Evolutionary conservation across 2,329 filamentous ascomycete species (phyloP).

Genomic region (Pseudogymnoascus sp.): DNA sequence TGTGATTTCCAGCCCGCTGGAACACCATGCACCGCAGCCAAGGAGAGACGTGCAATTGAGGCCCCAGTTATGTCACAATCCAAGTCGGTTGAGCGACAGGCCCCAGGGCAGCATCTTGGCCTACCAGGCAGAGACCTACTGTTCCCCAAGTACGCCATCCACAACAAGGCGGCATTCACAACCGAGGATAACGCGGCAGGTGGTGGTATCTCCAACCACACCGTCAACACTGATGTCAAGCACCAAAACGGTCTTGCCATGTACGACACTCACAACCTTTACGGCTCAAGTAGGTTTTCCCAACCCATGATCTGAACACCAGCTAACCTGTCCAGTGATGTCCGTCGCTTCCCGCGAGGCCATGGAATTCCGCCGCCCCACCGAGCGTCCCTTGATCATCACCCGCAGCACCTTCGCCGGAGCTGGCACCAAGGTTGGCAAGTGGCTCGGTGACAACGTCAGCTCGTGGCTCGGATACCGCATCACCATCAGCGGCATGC

Average conservation of each 20-base stretch:
- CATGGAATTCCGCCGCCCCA: constrained; percentile 58
- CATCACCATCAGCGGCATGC: constrained; percentile 48
- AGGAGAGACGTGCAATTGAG: constrained; percentile 19
- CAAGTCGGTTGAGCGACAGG: constrained; percentile 14
- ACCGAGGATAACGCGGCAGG: constrained; percentile 36
- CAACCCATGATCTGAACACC: constrained; percentile 2
- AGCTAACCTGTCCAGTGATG: constrained; percentile 48
- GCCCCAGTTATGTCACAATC: neutral
- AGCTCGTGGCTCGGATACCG: constrained; percentile 53
- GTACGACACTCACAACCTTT: constrained; percentile 73
- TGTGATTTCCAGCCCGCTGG: constrained; percentile 55
- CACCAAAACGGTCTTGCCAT: constrained; percentile 60
- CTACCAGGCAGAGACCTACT: constrained; percentile 57
- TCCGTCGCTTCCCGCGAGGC: constrained; percentile 54
- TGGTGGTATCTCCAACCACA: constrained; percentile 47
- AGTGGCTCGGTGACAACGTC: constrained; percentile 55
- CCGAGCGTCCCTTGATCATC: constrained; percentile 60
- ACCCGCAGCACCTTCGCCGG: constrained; percentile 71
- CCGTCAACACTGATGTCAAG: constrained; percentile 59
- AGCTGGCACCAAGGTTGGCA: constrained; percentile 54
- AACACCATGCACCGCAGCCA: constrained; percentile 29
- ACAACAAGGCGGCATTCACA: constrained; percentile 49
- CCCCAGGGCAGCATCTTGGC: constrained; percentile 42
- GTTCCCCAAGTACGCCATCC: constrained; percentile 56
- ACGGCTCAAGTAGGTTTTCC: constrained; percentile 48